These are phyloP conservation scores for Ogataea hybrid DNA, from an alignment of 1,139 yeast species.

Conservation along the genomic window DNA sequence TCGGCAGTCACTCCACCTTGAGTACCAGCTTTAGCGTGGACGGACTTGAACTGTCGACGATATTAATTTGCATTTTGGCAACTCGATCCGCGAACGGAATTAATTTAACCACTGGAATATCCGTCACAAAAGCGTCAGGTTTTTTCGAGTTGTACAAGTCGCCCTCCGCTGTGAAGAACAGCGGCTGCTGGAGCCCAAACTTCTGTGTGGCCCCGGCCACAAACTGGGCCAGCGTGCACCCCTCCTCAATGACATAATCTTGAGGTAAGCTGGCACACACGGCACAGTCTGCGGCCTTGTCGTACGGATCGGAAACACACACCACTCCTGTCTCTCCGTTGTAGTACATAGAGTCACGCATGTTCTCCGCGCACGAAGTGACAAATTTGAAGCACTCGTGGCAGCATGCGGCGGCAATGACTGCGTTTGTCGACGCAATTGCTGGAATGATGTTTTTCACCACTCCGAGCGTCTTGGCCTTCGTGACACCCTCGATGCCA, in stretches of 20 bases:
- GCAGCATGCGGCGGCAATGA: slow-evolving; percentile 89
- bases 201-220: slow-evolving; percentile 12
- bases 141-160: slow-evolving; percentile 27
- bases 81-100: slow-evolving; percentile 12
- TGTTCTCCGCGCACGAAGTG: too few relatives aligned
- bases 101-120: slow-evolving; percentile 4
- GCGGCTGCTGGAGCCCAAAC: slow-evolving; percentile 19
- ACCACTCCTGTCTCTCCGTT: too few relatives aligned
- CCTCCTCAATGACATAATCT: slow-evolving; percentile 12
- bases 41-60: slow-evolving; percentile 10
- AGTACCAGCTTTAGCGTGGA: slow-evolving; percentile 10
- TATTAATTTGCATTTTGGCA: slow-evolving; percentile 9
- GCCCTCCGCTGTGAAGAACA: slow-evolving; percentile 18
- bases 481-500: slow-evolving; percentile 71
- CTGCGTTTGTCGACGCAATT: slow-evolving; percentile 90
- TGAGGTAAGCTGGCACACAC: slow-evolving; percentile 24
- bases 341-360: too few relatives aligned
- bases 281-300: too few relatives aligned
- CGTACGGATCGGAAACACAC: too few relatives aligned
- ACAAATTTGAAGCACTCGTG: slow-evolving; percentile 82
- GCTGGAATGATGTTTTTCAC: slow-evolving; percentile 93
- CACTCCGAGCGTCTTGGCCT: slow-evolving; percentile 75
- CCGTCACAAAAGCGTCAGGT: background rate
- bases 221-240: slow-evolving; percentile 15
- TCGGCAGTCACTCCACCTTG: background rate